Conservation (phyloP, 2,329 filamentous ascomycete genomes). For the Pseudocercospora fuligena region DNA sequence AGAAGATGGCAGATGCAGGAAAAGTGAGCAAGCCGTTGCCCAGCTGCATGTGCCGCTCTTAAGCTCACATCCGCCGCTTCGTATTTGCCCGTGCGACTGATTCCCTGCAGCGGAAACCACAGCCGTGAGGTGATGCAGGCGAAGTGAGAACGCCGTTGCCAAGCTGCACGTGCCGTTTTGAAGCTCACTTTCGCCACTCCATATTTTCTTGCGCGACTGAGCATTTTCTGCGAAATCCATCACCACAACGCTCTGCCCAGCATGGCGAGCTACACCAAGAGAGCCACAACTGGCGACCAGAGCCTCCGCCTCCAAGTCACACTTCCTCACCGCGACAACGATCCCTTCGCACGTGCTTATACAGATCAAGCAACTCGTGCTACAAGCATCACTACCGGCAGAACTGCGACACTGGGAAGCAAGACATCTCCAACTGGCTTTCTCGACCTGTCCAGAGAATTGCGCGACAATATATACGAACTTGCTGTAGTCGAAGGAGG, state of each 20-base stretch:
- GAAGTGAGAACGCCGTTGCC: not conserved
- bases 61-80: no score
- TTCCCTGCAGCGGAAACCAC: no score
- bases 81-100: no score
- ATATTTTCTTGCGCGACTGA: not conserved
- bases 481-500: not conserved
- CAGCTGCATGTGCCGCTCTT: no score
- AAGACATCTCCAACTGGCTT: not conserved
- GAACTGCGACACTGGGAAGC: not conserved
- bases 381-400: not conserved
- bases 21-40: no score
- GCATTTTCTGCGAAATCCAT: not conserved
- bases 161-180: not conserved
- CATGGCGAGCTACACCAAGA: not conserved
- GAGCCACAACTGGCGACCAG: not conserved
- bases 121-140: no score
- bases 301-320: not conserved
- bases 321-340: not conserved
- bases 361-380: not conserved
- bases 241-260: not conserved
- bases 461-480: not conserved
- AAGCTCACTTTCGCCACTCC: not conserved
- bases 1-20: no score
- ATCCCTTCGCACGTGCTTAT: not conserved
- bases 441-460: not conserved